These are phyloP conservation scores for Pisolithus thermaeus DNA, from an alignment of 1,284 basidiomycete species.

Conservation along the genomic window DNA sequence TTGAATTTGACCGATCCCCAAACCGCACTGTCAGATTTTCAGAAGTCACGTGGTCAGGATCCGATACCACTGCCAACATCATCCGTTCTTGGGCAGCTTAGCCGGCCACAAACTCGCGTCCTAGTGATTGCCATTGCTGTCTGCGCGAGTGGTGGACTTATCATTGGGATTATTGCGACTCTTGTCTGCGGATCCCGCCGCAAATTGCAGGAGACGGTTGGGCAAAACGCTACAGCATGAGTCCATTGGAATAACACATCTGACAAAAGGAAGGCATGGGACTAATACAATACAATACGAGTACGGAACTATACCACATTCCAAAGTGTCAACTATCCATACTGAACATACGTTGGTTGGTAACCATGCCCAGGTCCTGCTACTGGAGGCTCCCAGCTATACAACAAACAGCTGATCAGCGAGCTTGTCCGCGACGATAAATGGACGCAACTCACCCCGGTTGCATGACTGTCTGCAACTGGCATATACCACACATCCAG, in stretches of 20 bases:
- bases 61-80: conserved; percentile 24
- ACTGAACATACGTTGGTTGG: conserved; percentile 25
- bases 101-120: conserved; percentile 14
- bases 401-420: neutral
- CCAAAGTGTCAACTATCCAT: conserved; percentile 8
- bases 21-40: conserved; percentile 36
- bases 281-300: neutral
- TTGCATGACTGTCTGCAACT: conserved; percentile 42
- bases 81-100: conserved; percentile 7
- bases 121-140: conserved; percentile 9
- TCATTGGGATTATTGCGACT: conserved; percentile 29
- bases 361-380: conserved; percentile 22
- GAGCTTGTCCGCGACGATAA: neutral
- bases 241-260: no score
- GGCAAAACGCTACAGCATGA: neutral
- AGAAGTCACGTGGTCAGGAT: conserved; percentile 40
- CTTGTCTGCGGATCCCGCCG: neutral
- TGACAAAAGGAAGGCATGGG: neutral
- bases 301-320: neutral
- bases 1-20: conserved; percentile 40
- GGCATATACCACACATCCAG: conserved; percentile 51
- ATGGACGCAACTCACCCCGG: conserved; percentile 31
- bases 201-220: neutral
- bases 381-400: conserved; percentile 42
- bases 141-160: conserved; percentile 24